These are phyloP conservation scores for Jamesozyma piceae DNA, from an alignment of 805 yeast species.

Conservation along the genomic window DNA sequence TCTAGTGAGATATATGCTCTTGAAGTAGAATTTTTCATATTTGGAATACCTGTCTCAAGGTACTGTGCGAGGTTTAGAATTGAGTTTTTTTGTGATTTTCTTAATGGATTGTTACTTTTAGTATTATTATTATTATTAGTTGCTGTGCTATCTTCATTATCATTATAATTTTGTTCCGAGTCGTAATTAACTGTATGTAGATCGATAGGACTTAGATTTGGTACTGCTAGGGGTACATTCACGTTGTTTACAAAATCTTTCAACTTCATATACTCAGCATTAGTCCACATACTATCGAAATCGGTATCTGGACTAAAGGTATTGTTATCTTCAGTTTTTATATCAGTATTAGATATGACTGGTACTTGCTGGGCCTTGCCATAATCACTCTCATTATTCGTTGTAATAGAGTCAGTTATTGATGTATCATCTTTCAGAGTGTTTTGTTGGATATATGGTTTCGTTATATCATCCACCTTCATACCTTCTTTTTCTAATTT, in stretches of 20 bases:
- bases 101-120: too few relatives aligned
- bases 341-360: background rate
- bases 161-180: background rate
- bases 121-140: background rate
- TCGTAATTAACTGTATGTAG: background rate
- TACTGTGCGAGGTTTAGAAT: background rate
- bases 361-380: background rate
- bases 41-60: background rate
- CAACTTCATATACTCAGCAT: conserved; percentile 20
- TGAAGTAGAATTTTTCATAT: conserved; percentile 3
- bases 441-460: background rate
- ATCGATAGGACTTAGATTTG: conserved; percentile 1
- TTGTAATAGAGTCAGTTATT: background rate
- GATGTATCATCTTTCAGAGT: background rate
- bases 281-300: conserved; percentile 50
- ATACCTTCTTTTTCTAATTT: background rate
- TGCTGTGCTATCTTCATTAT: background rate
- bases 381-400: background rate
- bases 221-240: background rate
- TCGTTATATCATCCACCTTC: background rate
- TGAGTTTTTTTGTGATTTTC: background rate
- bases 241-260: conserved; percentile 13
- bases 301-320: conserved; percentile 4
- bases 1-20: conserved; percentile 20
- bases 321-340: background rate